Percentiles rank a stretch among this genome's conserved stretches.
These are phyloP conservation scores for Emericellopsis terricola DNA, from an alignment of 495 filamentous ascomycete genomes.

Conservation along the genomic window DNA sequence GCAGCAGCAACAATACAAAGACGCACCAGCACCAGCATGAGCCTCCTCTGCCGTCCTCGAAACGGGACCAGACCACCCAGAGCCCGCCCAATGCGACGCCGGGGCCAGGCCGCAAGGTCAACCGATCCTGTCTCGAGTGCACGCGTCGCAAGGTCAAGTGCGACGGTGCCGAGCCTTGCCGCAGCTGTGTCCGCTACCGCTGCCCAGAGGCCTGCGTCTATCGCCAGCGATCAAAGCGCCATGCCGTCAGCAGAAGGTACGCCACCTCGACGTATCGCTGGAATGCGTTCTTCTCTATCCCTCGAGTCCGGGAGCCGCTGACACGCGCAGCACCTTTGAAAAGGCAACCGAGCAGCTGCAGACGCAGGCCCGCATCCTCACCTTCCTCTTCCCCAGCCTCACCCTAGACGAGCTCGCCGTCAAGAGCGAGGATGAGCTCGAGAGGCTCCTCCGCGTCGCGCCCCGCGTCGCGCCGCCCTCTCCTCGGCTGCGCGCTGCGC, in stretches of 20 bases:
- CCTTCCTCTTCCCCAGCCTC: conserved; percentile 6
- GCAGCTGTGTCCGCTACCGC: conserved; percentile 9
- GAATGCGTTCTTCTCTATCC: no score
- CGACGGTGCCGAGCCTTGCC: conserved; percentile 12
- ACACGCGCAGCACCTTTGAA: conserved; percentile 6
- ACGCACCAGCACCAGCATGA: no score
- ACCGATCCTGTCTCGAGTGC: background rate
- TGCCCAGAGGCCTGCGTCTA: conserved; percentile 9
- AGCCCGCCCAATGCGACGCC: no score
- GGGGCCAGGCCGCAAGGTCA: background rate
- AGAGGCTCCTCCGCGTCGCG: background rate
- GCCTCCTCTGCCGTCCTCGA: no score
- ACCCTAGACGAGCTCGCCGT: conserved; percentile 7
- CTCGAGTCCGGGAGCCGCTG: no score
- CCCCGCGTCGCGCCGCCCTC: background rate
- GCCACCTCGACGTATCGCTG: background rate
- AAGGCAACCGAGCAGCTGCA: conserved; percentile 7
- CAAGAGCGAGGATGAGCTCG: conserved; percentile 8
- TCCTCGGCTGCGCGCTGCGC: no score
- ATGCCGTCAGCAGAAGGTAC: conserved; percentile 9
- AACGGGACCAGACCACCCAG: no score
- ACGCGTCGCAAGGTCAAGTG: conserved; percentile 11
- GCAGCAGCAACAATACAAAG: no score
- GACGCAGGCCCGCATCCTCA: conserved; percentile 6
- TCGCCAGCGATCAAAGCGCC: conserved; percentile 9